Evolutionary conservation across 306 rosid species (phyloP).

Genomic region (Citrullus amarus): DNA sequence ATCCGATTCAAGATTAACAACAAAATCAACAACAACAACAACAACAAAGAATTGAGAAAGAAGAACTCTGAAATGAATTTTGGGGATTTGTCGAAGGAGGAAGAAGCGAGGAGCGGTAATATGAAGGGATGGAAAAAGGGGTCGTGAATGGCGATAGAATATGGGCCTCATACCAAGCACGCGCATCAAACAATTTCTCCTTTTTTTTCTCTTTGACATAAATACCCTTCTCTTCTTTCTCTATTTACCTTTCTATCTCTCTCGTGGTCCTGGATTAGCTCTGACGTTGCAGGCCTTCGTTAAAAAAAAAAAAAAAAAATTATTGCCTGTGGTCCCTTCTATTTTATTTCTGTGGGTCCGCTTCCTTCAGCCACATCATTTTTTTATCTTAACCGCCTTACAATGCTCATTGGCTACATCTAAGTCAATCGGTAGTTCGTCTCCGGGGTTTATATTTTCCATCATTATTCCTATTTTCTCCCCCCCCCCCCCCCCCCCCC

Average conservation of each 20-base stretch:
- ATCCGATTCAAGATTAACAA: background rate
- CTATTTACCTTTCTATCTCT: background rate
- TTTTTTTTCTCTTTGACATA: conserved; percentile 23
- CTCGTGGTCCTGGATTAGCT: background rate
- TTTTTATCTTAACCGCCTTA: conserved; percentile 6
- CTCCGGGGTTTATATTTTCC: background rate
- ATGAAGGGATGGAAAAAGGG: conserved; percentile 36
- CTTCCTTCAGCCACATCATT: background rate
- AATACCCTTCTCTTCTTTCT: conserved; percentile 22
- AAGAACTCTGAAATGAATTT: conserved; percentile 4
- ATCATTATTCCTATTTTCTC: no score
- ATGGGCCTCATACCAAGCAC: conserved; percentile 78
- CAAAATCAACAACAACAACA: background rate
- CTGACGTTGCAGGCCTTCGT: conserved; percentile 9
- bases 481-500: no score
- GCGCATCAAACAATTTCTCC: conserved; percentile 42
- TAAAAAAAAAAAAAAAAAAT: no score
- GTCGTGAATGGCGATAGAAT: conserved; percentile 59
- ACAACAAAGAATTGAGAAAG: background rate
- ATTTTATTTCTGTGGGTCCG: conserved; percentile 10
- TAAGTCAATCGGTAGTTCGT: conserved; percentile 6
- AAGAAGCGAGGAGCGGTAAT: conserved; percentile 2
- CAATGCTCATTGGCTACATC: background rate
- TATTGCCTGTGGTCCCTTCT: background rate
- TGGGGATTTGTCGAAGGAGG: background rate